Evolutionary conservation across 2,329 filamentous ascomycete species (phyloP), one percentile per base, ranked within the genome.

Genomic region (Graphiopsis chlorocephala): DNA sequence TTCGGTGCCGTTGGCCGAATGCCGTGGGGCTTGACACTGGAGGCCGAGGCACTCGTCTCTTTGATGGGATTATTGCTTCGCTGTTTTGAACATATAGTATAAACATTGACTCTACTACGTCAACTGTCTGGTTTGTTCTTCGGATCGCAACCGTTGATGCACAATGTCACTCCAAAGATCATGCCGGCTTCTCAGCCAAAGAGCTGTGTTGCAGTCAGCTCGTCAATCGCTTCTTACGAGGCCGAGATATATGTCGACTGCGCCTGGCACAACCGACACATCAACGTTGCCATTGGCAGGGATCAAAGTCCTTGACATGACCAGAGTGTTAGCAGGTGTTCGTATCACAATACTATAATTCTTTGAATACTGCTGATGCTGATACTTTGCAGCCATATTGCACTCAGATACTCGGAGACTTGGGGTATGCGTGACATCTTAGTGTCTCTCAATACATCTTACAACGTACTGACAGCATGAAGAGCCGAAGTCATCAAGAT

Each of bases 401-500:
- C 73, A 98, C 95, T 42, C 95, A 99, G 77, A 97, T 99, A 62
- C 81, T 99, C 11, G 95, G 94, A 64, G 95, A 99, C 78, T 84
- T 99, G 71, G 95, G 95, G 94, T 97, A 87, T 77, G 28, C 15
- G 8, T 23, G 29, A 14, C 29, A 53, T n/a, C 38, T 25, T 47
- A 8, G 23, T 8, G 20, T 4, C 1, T 4, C 1, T 14, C 17
- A 17, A 38, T 38, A 7, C 1, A 11, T 15, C 1, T 1, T 31
- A 17, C 2, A 6, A 2, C 11, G 6, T 35, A 58, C 55, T 64
- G 28, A 64, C 42, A 14, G 7, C 2, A n/a, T 17, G 12, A 71
- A 96, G 93, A 68, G 95, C 95, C 69, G 94, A 99, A 77, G 88
- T 99, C 33, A 97, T 99, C 80, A 99, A 99, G 79, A 86, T 99